Evolutionary conservation across 805 yeast species (phyloP).

Genomic region (Sungouiozyma ichnusensis): DNA sequence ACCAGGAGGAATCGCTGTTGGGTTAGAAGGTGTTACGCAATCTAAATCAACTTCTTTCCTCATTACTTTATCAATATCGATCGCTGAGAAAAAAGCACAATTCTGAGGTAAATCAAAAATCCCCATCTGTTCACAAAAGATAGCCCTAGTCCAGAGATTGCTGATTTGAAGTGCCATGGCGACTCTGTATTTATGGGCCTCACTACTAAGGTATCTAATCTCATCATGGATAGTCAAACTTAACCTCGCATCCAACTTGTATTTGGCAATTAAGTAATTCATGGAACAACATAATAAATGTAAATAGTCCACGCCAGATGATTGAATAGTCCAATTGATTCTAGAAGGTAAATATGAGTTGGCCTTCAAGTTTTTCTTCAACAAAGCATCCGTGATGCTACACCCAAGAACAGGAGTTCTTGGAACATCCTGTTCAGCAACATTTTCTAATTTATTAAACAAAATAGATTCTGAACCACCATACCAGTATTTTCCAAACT

Average conservation of each 20-base stretch:
- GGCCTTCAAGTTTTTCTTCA: slow-evolving; percentile 50
- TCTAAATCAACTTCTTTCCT: slow-evolving; percentile 89
- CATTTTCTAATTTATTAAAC: slow-evolving; percentile 77
- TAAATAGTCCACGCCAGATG: slow-evolving; percentile 93
- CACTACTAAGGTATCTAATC: slow-evolving; percentile 66
- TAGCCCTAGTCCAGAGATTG: slow-evolving; percentile 91
- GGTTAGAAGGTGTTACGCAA: slow-evolving; percentile 85
- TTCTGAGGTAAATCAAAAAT: slow-evolving; percentile 84
- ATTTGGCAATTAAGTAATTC: slow-evolving; percentile 66
- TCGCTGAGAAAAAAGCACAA: slow-evolving; percentile 90
- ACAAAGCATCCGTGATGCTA: slow-evolving; percentile 78
- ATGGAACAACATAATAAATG: slow-evolving; percentile 77
- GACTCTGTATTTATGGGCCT: slow-evolving; percentile 62
- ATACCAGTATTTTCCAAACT: slow-evolving; percentile 41
- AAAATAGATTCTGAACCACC: slow-evolving; percentile 94
- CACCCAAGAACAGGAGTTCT: slow-evolving; percentile 90
- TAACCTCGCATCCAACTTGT: slow-evolving; percentile 62
- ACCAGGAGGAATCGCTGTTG: slow-evolving; percentile 62
- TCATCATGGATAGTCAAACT: slow-evolving; percentile 92
- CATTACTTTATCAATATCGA: slow-evolving; percentile 79
- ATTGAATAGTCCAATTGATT: slow-evolving; percentile 95
- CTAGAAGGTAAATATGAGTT: slow-evolving; percentile 75
- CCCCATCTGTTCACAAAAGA: slow-evolving; percentile 89
- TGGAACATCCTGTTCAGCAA: slow-evolving; percentile 75
- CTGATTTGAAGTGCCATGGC: slow-evolving; percentile 81